Evolutionary conservation across 2,329 filamentous ascomycete species (phyloP).

Genomic region (Aspergillus clavatus): DNA sequence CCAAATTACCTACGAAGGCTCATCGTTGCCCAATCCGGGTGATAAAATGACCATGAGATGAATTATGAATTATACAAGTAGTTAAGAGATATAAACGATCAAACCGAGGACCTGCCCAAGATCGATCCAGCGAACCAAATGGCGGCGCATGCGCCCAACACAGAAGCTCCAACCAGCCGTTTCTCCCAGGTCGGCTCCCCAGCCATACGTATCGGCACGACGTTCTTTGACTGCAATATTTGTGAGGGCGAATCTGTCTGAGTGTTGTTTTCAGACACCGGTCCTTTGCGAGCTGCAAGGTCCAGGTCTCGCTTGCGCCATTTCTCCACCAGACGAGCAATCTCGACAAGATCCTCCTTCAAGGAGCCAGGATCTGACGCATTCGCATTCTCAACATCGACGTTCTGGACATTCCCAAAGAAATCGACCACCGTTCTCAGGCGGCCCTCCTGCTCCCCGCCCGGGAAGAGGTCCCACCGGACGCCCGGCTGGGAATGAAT

Average conservation of each 20-base stretch:
- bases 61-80: conserved; percentile 1
- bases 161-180: conserved; percentile 32
- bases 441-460: conserved; percentile 71
- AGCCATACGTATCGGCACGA: conserved; percentile 54
- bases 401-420: conserved; percentile 96
- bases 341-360: conserved; percentile 68
- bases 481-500: conserved; percentile 92
- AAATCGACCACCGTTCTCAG: conserved; percentile 88
- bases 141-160: conserved; percentile 33
- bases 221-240: conserved; percentile 35
- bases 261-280: conserved; percentile 11
- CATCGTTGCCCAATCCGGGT: no score
- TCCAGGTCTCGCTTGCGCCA: conserved; percentile 38
- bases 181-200: conserved; percentile 63
- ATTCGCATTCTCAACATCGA: conserved; percentile 71
- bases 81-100: conserved; percentile 5
- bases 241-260: conserved; percentile 10
- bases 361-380: conserved; percentile 49
- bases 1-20: no score
- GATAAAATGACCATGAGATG: no score
- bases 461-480: conserved; percentile 89
- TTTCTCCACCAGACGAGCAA: conserved; percentile 58
- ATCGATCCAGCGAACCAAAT: conserved; percentile 35
- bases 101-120: conserved; percentile 22
- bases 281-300: conserved; percentile 22